Conservation (phyloP, 2,329 filamentous ascomycete species). For the Monilinia laxa region DNA sequence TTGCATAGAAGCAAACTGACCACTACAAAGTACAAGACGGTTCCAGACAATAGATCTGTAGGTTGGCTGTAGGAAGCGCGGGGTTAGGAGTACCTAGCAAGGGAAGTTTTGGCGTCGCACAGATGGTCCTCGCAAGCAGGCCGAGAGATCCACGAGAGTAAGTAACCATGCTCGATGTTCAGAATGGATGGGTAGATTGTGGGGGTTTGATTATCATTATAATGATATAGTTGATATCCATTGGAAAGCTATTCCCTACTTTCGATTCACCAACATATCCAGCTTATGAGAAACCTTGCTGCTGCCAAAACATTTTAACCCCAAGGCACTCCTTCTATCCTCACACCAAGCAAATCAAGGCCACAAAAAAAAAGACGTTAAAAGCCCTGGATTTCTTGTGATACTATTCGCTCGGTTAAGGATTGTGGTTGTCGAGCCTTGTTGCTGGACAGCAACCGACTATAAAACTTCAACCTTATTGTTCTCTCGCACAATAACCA, state of each 20-base stretch:
- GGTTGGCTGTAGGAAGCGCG: neutral
- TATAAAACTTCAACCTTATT: neutral
- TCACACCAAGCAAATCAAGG: neutral
- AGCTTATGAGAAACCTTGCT: neutral
- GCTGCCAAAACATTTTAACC: neutral
- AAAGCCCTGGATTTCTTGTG: slow-evolving; percentile 1
- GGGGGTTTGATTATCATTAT: neutral
- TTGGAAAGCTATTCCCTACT: neutral
- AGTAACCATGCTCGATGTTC: neutral
- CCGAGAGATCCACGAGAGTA: neutral
- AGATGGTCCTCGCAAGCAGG: neutral
- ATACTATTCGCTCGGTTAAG: slow-evolving; percentile 8
- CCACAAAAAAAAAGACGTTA: neutral
- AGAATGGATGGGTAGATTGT: neutral
- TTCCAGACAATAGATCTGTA: neutral
- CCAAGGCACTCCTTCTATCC: neutral
- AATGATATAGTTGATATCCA: neutral
- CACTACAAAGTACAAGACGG: neutral
- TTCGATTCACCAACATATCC: neutral
- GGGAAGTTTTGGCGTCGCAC: neutral
- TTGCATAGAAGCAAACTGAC: neutral
- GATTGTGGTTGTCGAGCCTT: neutral
- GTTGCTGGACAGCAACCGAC: slow-evolving; percentile 12
- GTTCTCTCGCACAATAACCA: slow-evolving; percentile 19
- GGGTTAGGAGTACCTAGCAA: too few species aligned